phyloP scores from a whole-genome alignment of 805 yeast species.

The Lipomyces sp. region DNA sequence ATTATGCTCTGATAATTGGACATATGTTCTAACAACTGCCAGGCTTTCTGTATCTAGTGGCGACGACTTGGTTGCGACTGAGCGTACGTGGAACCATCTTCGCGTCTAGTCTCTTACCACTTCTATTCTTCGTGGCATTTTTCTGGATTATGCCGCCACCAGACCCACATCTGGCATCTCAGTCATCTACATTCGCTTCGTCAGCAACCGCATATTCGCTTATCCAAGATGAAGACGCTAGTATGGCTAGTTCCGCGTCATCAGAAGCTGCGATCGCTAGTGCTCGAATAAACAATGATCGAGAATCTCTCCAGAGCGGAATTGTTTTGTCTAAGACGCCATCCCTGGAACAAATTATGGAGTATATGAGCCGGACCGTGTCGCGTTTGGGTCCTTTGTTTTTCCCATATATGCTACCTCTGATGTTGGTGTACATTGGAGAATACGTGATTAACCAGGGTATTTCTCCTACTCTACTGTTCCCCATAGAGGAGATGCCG shows the following conservation, averaged over 20 bases:
- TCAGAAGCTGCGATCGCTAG: too few species aligned
- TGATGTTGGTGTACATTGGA: conserved; percentile 78
- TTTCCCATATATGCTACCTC: conserved; percentile 73
- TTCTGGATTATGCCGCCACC: conserved; percentile 43
- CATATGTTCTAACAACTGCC: background rate
- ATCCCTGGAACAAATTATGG: conserved; percentile 22
- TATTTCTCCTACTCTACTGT: conserved; percentile 82
- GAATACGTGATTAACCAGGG: conserved; percentile 94
- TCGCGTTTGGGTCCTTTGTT: conserved; percentile 42
- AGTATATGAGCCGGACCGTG: conserved; percentile 34
- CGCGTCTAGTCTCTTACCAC: conserved; percentile 54
- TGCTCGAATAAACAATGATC: conserved; percentile 7
- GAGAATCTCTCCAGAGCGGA: conserved; percentile 17
- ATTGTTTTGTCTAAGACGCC: conserved; percentile 12
- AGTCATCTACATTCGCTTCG: conserved; percentile 22
- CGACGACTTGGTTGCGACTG: conserved; percentile 71
- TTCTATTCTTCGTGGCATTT: conserved; percentile 43
- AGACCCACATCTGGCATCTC: conserved; percentile 28
- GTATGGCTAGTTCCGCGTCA: background rate
- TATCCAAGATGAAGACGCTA: conserved; percentile 12
- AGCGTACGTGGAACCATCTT: conserved; percentile 60
- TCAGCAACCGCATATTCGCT: conserved; percentile 16
- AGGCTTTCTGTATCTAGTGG: conserved; percentile 61
- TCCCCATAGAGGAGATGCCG: conserved; percentile 72
- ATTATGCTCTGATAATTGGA: background rate